Evolutionary conservation across 2,329 filamentous ascomycete species (phyloP).

Genomic region (Teratosphaeria gauchensis): DNA sequence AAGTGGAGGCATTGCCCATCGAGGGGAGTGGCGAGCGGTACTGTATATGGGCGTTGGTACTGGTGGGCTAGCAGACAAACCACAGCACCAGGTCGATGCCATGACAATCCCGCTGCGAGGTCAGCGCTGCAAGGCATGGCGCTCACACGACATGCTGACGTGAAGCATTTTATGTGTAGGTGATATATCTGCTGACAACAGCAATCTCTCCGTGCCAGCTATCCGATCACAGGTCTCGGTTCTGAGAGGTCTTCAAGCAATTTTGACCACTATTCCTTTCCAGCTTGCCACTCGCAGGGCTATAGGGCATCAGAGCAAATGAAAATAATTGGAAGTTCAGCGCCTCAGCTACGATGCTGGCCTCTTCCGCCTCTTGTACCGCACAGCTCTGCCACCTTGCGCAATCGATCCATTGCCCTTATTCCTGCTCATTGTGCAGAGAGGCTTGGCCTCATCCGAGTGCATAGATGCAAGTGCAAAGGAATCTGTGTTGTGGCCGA

Average conservation of each 20-base stretch:
- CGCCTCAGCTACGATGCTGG: not conserved
- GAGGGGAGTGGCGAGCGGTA: not conserved
- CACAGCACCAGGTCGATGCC: too few relatives aligned
- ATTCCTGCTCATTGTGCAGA: slow-evolving; percentile 80
- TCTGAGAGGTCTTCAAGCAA: not conserved
- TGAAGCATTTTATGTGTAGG: not conserved
- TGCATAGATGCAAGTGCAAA: slow-evolving; percentile 81
- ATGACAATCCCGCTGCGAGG: too few relatives aligned
- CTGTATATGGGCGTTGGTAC: too few relatives aligned
- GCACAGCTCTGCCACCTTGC: slow-evolving; percentile 15
- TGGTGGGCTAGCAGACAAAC: too few relatives aligned
- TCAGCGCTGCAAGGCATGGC: too few relatives aligned
- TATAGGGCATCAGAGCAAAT: not conserved
- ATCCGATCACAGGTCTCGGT: not conserved
- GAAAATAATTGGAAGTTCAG: not conserved
- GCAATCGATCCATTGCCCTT: slow-evolving; percentile 38
- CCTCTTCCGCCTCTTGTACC: not conserved
- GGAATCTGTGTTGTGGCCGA: slow-evolving; percentile 90
- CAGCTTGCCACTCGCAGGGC: not conserved
- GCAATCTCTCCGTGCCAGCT: not conserved
- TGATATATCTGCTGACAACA: not conserved
- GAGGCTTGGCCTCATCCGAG: slow-evolving; percentile 61
- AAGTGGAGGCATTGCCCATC: not conserved
- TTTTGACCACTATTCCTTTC: not conserved
- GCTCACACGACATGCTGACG: too few relatives aligned